Evolutionary conservation across 345 rosid species (phyloP).

Genomic region (Arabis alpina): DNA sequence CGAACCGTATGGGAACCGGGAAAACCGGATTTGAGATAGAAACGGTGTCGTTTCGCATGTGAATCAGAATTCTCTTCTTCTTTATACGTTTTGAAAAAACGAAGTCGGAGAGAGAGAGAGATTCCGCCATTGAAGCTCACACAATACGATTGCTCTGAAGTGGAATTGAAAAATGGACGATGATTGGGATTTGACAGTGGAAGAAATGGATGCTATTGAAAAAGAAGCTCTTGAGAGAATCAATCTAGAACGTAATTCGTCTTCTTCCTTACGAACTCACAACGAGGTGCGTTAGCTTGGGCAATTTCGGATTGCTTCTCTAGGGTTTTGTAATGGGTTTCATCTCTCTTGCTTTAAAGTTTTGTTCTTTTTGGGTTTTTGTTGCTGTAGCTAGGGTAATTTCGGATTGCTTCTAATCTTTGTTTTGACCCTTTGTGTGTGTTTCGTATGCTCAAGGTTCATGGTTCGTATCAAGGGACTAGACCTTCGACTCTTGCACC

Average conservation of each 20-base stretch:
- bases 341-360: background rate
- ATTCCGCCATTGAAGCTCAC: constrained; percentile 31
- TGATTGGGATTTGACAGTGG: constrained; percentile 70
- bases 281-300: constrained; percentile 29
- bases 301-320: background rate
- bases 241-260: constrained; percentile 49
- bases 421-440: constrained; percentile 16
- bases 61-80: background rate
- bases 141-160: no score
- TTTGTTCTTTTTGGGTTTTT: no score
- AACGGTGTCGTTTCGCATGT: constrained; percentile 24
- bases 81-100: constrained; percentile 31
- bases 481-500: constrained; percentile 44
- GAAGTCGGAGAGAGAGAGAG: constrained; percentile 28
- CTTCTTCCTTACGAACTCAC: constrained; percentile 30
- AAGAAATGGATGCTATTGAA: constrained; percentile 79
- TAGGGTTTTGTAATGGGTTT: constrained; percentile 8
- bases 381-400: no score
- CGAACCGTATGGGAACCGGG: no score
- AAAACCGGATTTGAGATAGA: background rate
- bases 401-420: background rate
- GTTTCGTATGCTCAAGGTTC: constrained; percentile 46
- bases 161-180: constrained; percentile 57
- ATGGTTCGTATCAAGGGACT: constrained; percentile 38
- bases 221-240: constrained; percentile 68